Evolutionary conservation across 2,329 filamentous ascomycete genomes (phyloP).

Genomic region (Neoscytalidium dimidiatum): DNA sequence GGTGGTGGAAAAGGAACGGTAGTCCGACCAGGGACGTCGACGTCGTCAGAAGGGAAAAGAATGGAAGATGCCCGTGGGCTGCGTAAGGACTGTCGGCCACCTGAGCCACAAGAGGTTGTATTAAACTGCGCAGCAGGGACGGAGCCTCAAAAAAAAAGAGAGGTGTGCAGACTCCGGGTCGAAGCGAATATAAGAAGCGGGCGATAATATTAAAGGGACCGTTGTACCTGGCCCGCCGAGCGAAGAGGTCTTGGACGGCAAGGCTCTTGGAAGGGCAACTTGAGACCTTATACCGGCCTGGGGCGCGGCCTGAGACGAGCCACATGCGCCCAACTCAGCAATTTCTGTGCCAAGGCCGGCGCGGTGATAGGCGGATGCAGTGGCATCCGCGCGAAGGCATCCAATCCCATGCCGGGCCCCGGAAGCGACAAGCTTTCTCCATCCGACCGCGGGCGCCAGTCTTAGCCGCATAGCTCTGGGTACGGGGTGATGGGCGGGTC

Average conservation of each 20-base stretch:
- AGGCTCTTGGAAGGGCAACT: background rate
- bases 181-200: constrained; percentile 11
- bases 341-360: background rate
- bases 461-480: background rate
- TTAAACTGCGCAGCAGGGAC: constrained; percentile 17
- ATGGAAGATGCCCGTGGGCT: background rate
- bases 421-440: constrained; percentile 1
- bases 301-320: constrained; percentile 11
- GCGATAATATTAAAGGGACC: constrained; percentile 11
- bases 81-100: constrained; percentile 8
- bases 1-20: constrained; percentile 1
- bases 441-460: background rate
- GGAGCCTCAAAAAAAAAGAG: constrained; percentile 31
- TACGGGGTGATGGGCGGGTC: background rate
- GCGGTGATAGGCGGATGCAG: constrained; percentile 3
- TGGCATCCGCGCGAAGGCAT: constrained; percentile 8
- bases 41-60: background rate
- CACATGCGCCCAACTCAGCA: background rate
- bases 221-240: background rate
- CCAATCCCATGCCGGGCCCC: background rate
- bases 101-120: background rate
- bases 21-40: constrained; percentile 16
- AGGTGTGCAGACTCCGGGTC: constrained; percentile 19
- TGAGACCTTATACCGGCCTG: constrained; percentile 19
- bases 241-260: background rate